Base-by-base conservation (phyloP, 345 rosid species). In the Sonneratia alba region DNA sequence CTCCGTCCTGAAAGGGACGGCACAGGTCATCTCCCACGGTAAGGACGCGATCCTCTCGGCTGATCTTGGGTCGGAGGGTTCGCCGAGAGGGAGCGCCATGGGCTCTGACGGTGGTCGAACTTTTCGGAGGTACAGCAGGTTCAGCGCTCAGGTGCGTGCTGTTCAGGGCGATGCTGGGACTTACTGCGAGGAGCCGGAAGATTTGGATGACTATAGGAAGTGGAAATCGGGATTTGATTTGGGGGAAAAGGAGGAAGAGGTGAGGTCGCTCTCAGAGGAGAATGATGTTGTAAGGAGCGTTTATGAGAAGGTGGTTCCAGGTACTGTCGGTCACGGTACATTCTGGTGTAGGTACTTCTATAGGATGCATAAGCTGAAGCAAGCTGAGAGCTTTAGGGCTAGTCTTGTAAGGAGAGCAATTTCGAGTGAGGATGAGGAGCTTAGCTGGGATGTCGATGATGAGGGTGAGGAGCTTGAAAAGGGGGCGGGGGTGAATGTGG, bases 21-120 rank as follows among this genome's bases (percentile, higher is more conserved):
- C 92, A 67, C 89, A 88, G 84, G 87, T 95, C 80, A 94, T 94
- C 74, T 82, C 92, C 66, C 91, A 91, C 34, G 93, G 91, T 38
- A 92, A 85, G 71, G 98, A 89, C 15, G 96, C 83, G 11, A 85
- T 95, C 66, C 81, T 90, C 10, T 80, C 90, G 2, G 81, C 72
- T 36, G 93, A 86, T 82, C 83, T 80, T 48, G 86, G 87, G 45
- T 86, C 85, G 21, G 95, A 90, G 80, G 84, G 51, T 47, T 19
- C 93, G 0, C 79, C 78, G n/a, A 69, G 67, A 38, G 78, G 65
- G 11, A 76, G 66, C 19, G 76, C 74, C 73, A 61, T 16, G 34
- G 76, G 71, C 76, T 53, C 75, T 59, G 80, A 78, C 37, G 75
- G 79, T 40, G 75, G 85, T 75, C 83, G 79, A 40, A 75, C 76